Conservation (phyloP, 306 rosid species). For the Glycine latifolia region DNA sequence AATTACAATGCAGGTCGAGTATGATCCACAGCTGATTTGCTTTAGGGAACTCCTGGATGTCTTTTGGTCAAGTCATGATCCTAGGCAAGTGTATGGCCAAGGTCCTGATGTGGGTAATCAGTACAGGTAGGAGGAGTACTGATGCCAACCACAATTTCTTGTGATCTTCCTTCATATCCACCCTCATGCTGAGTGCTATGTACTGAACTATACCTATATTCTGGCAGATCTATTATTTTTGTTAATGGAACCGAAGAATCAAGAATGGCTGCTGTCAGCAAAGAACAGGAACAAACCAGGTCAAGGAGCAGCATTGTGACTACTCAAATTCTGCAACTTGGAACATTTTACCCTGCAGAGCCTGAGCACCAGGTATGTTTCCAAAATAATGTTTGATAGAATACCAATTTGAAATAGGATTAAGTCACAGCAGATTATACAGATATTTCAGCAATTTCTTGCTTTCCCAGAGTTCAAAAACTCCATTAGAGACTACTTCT, state of each 20-base stretch:
- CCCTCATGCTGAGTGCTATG: conserved; percentile 9
- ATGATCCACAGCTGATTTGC: conserved; percentile 72
- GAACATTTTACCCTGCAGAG: conserved; percentile 80
- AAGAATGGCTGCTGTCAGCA: conserved; percentile 77
- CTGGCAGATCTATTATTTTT: conserved; percentile 82
- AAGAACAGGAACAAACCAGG: conserved; percentile 86
- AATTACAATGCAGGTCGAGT: conserved; percentile 70
- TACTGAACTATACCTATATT: conserved; percentile 34
- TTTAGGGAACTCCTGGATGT: conserved; percentile 78
- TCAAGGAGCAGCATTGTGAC: conserved; percentile 81
- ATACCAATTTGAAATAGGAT: background rate
- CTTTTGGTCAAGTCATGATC: conserved; percentile 93
- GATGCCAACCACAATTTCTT: conserved; percentile 30
- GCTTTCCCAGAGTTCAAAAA: background rate
- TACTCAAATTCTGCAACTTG: conserved; percentile 79
- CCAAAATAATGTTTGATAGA: conserved; percentile 24
- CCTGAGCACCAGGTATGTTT: conserved; percentile 87
- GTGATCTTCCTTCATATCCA: conserved; percentile 33
- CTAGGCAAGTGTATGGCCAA: conserved; percentile 95
- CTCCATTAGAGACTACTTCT: background rate
- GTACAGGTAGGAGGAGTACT: conserved; percentile 68
- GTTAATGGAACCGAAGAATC: conserved; percentile 83
- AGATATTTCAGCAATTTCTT: background rate
- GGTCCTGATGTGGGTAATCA: conserved; percentile 98
- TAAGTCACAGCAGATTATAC: background rate